Percentiles rank a stretch among this genome's conserved stretches.
Conservation (phyloP, 2,329 filamentous ascomycete genomes). For the Aureobasidium zeae region DNA sequence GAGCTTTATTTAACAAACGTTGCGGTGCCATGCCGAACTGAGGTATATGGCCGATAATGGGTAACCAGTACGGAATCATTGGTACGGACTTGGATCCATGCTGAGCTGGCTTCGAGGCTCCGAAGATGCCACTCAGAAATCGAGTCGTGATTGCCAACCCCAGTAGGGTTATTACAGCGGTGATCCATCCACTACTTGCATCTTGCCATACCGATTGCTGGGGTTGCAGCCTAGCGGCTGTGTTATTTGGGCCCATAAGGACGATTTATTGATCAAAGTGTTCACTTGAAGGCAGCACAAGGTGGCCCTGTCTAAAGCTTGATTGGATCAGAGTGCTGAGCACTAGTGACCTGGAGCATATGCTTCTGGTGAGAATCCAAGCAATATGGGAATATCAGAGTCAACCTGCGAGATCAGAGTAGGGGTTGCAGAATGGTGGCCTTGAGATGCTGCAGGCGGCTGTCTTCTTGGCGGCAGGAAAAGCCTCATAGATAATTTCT, state of each 20-base stretch:
- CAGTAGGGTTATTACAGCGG: neutral
- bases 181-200: neutral
- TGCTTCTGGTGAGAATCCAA: too few relatives aligned
- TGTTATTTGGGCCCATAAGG: conserved; percentile 1
- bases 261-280: too few relatives aligned
- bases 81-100: conserved; percentile 33
- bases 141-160: conserved; percentile 15
- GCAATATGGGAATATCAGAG: too few relatives aligned
- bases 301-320: conserved; percentile 2
- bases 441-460: neutral
- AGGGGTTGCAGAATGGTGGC: too few relatives aligned
- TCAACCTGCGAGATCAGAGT: too few relatives aligned
- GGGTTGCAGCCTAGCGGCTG: neutral
- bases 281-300: too few relatives aligned
- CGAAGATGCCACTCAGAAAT: conserved; percentile 15
- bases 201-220: neutral
- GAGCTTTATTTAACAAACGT: conserved; percentile 34
- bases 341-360: too few relatives aligned
- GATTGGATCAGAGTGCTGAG: too few relatives aligned
- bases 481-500: too few relatives aligned
- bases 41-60: conserved; percentile 46
- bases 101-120: conserved; percentile 12
- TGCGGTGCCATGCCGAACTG: conserved; percentile 41
- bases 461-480: neutral
- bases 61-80: conserved; percentile 51